Conservation (phyloP, 805 yeast genomes). For the Starmera amethionina region DNA sequence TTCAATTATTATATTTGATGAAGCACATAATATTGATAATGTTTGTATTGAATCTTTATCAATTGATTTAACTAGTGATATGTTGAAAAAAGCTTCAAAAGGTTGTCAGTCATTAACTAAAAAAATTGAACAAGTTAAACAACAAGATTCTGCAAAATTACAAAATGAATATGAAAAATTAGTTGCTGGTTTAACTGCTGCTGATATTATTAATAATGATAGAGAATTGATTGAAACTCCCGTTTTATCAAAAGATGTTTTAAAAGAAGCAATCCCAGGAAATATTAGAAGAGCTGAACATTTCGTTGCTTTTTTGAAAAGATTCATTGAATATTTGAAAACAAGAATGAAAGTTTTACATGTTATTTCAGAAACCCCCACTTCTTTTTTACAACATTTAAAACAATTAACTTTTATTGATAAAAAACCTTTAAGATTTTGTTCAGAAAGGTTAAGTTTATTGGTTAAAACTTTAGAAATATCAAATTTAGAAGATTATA, state of each 20-base stretch:
- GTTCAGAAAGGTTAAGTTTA: slow-evolving; percentile 84
- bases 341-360: slow-evolving; percentile 97
- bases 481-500: slow-evolving; percentile 80
- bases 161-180: slow-evolving; percentile 87
- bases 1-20: slow-evolving; percentile 91
- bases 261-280: slow-evolving; percentile 94
- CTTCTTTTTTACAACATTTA: slow-evolving; percentile 83
- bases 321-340: slow-evolving; percentile 89
- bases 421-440: slow-evolving; percentile 80
- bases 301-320: slow-evolving; percentile 82
- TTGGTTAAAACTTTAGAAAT: slow-evolving; percentile 85
- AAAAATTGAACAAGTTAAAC: slow-evolving; percentile 78
- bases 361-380: slow-evolving; percentile 96
- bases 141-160: slow-evolving; percentile 70
- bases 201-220: slow-evolving; percentile 55
- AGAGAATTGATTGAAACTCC: slow-evolving; percentile 83
- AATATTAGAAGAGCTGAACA: slow-evolving; percentile 96
- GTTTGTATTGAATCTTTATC: slow-evolving; percentile 96
- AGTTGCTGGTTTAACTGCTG: slow-evolving; percentile 80
- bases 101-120: slow-evolving; percentile 76
- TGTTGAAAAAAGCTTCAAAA: slow-evolving; percentile 72
- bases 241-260: slow-evolving; percentile 70
- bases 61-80: slow-evolving; percentile 84
- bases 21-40: slow-evolving; percentile 97
- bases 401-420: slow-evolving; percentile 92